These are phyloP conservation scores for Ramularia endophylla DNA, from an alignment of 2,329 filamentous ascomycete genomes.

Conservation along the genomic window DNA sequence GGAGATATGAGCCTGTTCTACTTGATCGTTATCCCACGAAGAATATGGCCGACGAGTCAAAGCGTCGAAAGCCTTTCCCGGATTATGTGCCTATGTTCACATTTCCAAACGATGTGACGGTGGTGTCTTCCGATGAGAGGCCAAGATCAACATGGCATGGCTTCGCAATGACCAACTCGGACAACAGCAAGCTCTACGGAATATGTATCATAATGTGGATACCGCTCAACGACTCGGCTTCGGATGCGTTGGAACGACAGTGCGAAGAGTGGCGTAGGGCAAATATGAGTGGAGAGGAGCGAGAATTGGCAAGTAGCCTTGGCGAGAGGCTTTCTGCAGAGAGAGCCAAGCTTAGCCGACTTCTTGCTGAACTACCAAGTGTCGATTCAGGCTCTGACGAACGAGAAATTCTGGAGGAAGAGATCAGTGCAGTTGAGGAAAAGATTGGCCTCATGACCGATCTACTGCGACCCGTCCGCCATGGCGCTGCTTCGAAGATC, in stretches of 20 bases:
- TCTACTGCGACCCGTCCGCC: conserved; percentile 82
- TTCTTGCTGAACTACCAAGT: conserved; percentile 75
- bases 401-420: conserved; percentile 80
- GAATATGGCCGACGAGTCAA: conserved; percentile 70
- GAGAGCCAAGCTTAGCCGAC: conserved; percentile 80
- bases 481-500: conserved; percentile 94
- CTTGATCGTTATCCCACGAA: conserved; percentile 90
- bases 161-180: conserved; percentile 93
- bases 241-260: conserved; percentile 70
- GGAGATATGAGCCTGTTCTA: conserved; percentile 91
- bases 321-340: conserved; percentile 83
- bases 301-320: conserved; percentile 85
- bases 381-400: conserved; percentile 73
- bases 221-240: conserved; percentile 72
- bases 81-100: conserved; percentile 99
- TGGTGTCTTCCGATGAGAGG: conserved; percentile 89
- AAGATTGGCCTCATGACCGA: conserved; percentile 97
- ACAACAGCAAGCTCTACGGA: conserved; percentile 86
- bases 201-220: conserved; percentile 92
- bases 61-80: conserved; percentile 78
- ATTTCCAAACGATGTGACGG: conserved; percentile 95
- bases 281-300: conserved; percentile 85
- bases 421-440: conserved; percentile 93
- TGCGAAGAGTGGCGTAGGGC: conserved; percentile 47
- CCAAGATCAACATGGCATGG: conserved; percentile 98